A percentile compares a stretch with the other conserved stretches of the same genome.
These are phyloP conservation scores for Tetrapisispora pingtungensis DNA, from an alignment of 805 yeast genomes.

Conservation along the genomic window DNA sequence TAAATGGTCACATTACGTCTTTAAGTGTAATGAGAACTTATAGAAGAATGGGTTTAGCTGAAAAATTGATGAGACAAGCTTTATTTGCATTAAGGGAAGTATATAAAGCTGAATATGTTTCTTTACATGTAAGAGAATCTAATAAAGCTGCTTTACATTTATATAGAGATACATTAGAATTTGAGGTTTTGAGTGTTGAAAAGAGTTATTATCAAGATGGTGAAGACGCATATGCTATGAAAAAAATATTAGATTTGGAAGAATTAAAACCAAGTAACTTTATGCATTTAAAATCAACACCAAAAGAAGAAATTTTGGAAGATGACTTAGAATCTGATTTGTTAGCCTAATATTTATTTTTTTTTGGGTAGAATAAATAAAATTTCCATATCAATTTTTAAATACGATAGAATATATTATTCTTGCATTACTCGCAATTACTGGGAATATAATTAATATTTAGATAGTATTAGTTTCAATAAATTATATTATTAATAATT, in stretches of 20 bases:
- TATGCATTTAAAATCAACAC: slow-evolving; percentile 27
- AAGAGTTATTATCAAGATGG: slow-evolving; percentile 92
- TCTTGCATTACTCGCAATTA: neutral
- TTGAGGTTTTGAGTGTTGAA: slow-evolving; percentile 75
- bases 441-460: neutral
- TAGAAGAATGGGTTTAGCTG: slow-evolving; percentile 92
- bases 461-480: neutral
- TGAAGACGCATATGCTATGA: slow-evolving; percentile 96
- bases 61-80: slow-evolving; percentile 77
- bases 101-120: slow-evolving; percentile 72
- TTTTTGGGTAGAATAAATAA: neutral
- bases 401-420: neutral
- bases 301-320: slow-evolving; percentile 27
- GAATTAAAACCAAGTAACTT: slow-evolving; percentile 51
- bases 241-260: slow-evolving; percentile 50
- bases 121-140: slow-evolving; percentile 86
- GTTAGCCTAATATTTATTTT: slow-evolving; percentile 31
- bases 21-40: slow-evolving; percentile 92
- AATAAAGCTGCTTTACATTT: slow-evolving; percentile 90
- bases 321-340: slow-evolving; percentile 50
- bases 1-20: slow-evolving; percentile 91
- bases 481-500: neutral
- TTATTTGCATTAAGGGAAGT: slow-evolving; percentile 71
- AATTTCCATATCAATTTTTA: neutral
- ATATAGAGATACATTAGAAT: slow-evolving; percentile 74